Conservation (phyloP, 2,329 filamentous ascomycete genomes). For the Colletotrichum liriopes region DNA sequence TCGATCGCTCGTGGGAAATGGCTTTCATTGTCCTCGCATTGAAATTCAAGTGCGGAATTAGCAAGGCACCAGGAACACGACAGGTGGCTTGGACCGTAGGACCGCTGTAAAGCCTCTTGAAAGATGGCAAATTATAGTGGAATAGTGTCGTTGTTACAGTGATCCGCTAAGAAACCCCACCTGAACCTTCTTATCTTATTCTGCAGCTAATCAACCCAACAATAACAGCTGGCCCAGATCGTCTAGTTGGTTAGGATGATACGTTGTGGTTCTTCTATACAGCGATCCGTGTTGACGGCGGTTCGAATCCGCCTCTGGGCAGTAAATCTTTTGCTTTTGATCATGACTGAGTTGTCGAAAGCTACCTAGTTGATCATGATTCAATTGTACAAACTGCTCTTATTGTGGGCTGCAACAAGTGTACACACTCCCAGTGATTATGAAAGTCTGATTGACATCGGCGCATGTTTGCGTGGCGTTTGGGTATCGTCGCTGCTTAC, state of each 20-base stretch:
- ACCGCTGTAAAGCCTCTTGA: not conserved
- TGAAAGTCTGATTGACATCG: not conserved
- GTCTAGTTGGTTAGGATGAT: slow-evolving; percentile 45
- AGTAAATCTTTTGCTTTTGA: slow-evolving; percentile 11
- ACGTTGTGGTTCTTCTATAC: slow-evolving; percentile 43
- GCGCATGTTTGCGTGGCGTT: too few relatives aligned
- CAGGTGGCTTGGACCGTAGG: not conserved
- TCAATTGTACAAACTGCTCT: not conserved
- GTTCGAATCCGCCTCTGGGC: slow-evolving; percentile 44
- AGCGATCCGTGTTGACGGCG: slow-evolving; percentile 43
- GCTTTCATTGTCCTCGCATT: not conserved
- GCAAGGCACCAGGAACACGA: not conserved
- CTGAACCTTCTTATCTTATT: not conserved
- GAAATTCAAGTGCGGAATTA: not conserved
- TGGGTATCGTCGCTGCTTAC: not conserved
- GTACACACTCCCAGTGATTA: not conserved
- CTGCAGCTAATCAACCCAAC: rapidly evolving
- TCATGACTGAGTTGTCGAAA: not conserved
- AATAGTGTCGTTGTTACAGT: not conserved
- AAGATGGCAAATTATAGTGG: not conserved
- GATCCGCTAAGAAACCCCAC: not conserved
- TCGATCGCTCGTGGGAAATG: slow-evolving; percentile 1
- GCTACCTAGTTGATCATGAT: not conserved
- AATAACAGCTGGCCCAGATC: slow-evolving; percentile 30
- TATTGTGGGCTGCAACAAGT: too few relatives aligned